Base-by-base conservation (phyloP, 169 alveolate species). In the Eimeria brunetti region DNA sequence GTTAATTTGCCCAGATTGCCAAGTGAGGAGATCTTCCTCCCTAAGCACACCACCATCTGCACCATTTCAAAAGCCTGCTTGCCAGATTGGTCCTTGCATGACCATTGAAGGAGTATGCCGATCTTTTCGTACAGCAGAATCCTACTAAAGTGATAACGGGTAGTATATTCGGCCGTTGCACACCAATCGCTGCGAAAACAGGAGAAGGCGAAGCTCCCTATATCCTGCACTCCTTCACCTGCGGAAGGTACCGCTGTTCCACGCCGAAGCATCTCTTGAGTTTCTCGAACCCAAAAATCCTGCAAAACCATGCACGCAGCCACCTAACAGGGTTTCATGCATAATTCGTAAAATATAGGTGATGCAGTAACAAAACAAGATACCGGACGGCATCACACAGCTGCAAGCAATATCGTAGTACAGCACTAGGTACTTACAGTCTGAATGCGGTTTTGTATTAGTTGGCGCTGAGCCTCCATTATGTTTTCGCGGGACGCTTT, bases 1-100 rank as follows among this genome's bases (percentile, higher is more conserved):
- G 46, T 86, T 58, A 24, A 86, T 49, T 49, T 86, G 92, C 41
- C 92, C 92, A 1, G 92, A 86, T n/a, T 86, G 92, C 92, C 92
- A 86, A 41, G 81, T 60, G 24, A 86, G 92, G 44, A 86, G 92
- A 16, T 60, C 92, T 33, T 86, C 92, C 73, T 86, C 92, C 92
- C 92, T 86, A 83, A 20, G 49, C 24, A 41, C 56, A 56, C 49
- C 14, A 69, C 46, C 64, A 80, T 46, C 88, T 46, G 4, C 88
- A 80, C 20, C 69, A 4, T 20, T 20, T n/a, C 83, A 38, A 38
- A 38, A 16, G 33, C 1, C 44, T 73, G 83, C 7, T 18, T 20
- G 36, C 56, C 41, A 0, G 38, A 30, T 36, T 27, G 46, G 33
- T 33, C 49, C 44, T 33, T 33, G 3, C 16, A 14, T 27, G 49